Conservation (phyloP, 208 protist genomes). For the Leishmania tarentolae region DNA sequence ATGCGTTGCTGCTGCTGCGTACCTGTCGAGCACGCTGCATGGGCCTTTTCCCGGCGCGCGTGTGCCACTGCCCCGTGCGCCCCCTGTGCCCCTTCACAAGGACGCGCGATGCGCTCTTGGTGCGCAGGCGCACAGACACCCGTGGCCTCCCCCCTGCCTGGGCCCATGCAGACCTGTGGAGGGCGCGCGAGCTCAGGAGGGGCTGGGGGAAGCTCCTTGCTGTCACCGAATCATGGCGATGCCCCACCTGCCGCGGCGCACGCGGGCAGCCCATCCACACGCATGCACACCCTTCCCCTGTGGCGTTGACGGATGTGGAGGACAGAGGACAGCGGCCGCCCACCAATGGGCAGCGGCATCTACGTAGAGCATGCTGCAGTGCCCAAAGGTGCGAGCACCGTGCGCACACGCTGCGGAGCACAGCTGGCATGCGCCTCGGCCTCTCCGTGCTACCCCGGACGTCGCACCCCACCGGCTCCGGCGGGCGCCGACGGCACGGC, state of each 20-base stretch:
- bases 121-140: neutral
- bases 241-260: neutral
- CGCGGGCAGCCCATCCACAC: neutral
- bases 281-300: neutral
- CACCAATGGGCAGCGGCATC: neutral
- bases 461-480: neutral
- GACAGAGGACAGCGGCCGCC: neutral
- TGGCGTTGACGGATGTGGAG: neutral
- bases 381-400: neutral
- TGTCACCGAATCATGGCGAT: neutral
- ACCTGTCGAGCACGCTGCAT: neutral
- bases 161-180: neutral
- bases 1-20: neutral
- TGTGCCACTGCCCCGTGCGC: neutral
- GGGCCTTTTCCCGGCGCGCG: neutral
- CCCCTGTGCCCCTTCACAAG: neutral
- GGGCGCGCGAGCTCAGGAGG: neutral
- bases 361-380: neutral
- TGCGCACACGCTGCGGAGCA: neutral
- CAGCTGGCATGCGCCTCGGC: neutral
- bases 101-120: neutral
- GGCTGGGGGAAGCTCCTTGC: neutral
- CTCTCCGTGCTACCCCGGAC: neutral
- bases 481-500: neutral
- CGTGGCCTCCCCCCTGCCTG: too few species aligned